These are phyloP conservation scores for Solanum bukasovii DNA, from an alignment of 257 asterid genomes.

Conservation along the genomic window DNA sequence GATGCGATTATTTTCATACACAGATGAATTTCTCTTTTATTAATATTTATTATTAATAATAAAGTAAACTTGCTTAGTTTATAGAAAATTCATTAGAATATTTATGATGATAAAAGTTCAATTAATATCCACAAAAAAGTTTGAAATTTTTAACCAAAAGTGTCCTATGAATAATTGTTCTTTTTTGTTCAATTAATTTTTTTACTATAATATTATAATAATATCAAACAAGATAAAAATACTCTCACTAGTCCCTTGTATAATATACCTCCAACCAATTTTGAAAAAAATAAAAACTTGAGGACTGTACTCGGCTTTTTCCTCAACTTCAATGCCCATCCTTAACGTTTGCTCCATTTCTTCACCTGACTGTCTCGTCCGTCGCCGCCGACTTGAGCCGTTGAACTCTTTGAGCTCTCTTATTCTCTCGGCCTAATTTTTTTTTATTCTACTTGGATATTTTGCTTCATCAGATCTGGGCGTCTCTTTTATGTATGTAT, in stretches of 20 bases:
- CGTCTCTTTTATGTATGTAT: not conserved
- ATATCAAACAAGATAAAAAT: not conserved
- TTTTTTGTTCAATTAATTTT: not conserved
- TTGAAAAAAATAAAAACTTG: too few relatives aligned
- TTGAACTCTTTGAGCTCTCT: not conserved
- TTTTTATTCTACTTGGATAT: too few relatives aligned
- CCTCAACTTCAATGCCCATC: not conserved
- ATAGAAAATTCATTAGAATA: not conserved
- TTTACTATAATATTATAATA: too few relatives aligned
- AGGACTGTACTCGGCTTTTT: not conserved
- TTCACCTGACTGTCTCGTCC: not conserved
- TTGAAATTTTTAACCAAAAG: not conserved
- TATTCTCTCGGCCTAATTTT: too few relatives aligned
- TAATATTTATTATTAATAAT: too few relatives aligned
- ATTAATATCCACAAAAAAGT: not conserved
- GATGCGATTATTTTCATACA: not conserved
- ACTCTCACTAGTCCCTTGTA: not conserved
- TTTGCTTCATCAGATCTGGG: not conserved
- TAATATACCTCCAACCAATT: not conserved
- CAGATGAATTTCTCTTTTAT: not conserved
- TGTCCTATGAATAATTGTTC: not conserved
- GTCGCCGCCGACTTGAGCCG: too few relatives aligned
- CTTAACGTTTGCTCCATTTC: not conserved
- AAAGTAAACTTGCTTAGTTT: not conserved
- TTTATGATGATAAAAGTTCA: not conserved